These are phyloP conservation scores for Physaria fendleri DNA, from an alignment of 345 rosid species.

Conservation along the genomic window DNA sequence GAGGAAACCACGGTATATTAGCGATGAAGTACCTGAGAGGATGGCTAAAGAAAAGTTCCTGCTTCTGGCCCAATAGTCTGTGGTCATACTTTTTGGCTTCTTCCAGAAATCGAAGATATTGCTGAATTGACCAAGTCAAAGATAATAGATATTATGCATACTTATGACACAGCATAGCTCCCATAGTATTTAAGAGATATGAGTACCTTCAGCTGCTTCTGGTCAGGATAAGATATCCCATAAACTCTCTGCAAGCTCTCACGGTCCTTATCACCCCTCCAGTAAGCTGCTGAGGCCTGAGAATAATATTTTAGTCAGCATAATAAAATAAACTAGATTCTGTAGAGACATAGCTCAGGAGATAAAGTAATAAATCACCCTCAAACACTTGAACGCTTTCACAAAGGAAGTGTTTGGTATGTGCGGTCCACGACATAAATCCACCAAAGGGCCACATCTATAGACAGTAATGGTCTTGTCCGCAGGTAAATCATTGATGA, in stretches of 20 bases:
- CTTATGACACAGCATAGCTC: background rate
- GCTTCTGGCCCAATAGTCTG: slow-evolving; percentile 77
- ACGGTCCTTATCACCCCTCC: slow-evolving; percentile 86
- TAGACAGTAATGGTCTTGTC: slow-evolving; percentile 94
- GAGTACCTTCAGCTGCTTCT: slow-evolving; percentile 71
- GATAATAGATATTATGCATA: background rate
- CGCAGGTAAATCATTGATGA: slow-evolving; percentile 74
- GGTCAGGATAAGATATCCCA: slow-evolving; percentile 95
- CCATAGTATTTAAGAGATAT: background rate
- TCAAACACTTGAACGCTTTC: slow-evolving; percentile 76
- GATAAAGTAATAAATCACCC: too few relatives aligned
- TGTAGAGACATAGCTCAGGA: slow-evolving; percentile 11
- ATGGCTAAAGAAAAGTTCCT: slow-evolving; percentile 91
- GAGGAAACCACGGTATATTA: background rate
- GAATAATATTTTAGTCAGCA: slow-evolving; percentile 13
- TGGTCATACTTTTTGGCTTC: slow-evolving; percentile 96
- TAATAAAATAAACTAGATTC: slow-evolving; percentile 14
- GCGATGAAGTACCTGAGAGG: slow-evolving; percentile 51
- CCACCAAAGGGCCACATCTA: slow-evolving; percentile 87
- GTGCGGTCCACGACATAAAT: slow-evolving; percentile 90
- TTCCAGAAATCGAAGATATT: slow-evolving; percentile 60
- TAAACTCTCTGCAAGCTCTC: slow-evolving; percentile 98
- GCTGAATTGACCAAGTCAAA: slow-evolving; percentile 38
- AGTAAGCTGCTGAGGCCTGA: slow-evolving; percentile 98
- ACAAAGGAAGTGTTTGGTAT: slow-evolving; percentile 85